A percentile compares a stretch with the other conserved stretches of the same genome.
Conservation (phyloP, 2,329 filamentous ascomycete species). For the Colletotrichum kahawae region DNA sequence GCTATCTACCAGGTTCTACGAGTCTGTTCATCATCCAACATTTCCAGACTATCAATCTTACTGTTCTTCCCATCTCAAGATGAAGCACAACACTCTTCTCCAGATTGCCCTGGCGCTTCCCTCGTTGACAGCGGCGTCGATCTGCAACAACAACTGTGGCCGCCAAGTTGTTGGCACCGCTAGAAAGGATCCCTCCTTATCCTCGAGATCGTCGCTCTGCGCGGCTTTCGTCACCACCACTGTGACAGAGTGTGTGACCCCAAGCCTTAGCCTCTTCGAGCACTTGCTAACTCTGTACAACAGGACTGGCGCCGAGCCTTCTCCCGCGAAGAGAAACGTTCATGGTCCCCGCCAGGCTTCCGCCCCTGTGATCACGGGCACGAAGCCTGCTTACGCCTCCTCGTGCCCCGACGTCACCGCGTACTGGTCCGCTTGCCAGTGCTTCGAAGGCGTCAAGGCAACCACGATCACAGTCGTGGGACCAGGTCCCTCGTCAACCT, state of each 20-base stretch:
- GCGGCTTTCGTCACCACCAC: conserved; percentile 8
- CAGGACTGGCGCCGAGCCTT: not conserved
- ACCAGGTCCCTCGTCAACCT: not conserved
- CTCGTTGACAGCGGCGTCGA: not conserved
- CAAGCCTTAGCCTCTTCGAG: not conserved
- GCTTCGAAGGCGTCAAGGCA: conserved; percentile 21
- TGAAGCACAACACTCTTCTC: not conserved
- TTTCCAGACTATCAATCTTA: not conserved
- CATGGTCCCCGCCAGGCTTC: not conserved
- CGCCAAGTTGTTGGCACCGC: conserved; percentile 6
- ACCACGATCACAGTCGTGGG: conserved; percentile 19
- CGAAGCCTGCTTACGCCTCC: conserved; percentile 21
- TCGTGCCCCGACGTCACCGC: conserved; percentile 14
- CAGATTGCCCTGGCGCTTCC: not conserved
- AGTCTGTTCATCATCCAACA: not conserved
- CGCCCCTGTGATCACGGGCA: not conserved
- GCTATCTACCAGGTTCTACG: not conserved
- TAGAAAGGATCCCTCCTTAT: not conserved
- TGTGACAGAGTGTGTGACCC: not conserved
- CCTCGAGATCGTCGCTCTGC: conserved; percentile 5
- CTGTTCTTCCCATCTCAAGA: not conserved
- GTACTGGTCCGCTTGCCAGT: conserved; percentile 26
- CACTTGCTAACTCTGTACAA: not conserved
- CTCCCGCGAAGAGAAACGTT: not conserved
- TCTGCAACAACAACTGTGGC: conserved; percentile 21